Conservation (phyloP, 2,329 filamentous ascomycete species). For the Cladosporium cucumerinum region DNA sequence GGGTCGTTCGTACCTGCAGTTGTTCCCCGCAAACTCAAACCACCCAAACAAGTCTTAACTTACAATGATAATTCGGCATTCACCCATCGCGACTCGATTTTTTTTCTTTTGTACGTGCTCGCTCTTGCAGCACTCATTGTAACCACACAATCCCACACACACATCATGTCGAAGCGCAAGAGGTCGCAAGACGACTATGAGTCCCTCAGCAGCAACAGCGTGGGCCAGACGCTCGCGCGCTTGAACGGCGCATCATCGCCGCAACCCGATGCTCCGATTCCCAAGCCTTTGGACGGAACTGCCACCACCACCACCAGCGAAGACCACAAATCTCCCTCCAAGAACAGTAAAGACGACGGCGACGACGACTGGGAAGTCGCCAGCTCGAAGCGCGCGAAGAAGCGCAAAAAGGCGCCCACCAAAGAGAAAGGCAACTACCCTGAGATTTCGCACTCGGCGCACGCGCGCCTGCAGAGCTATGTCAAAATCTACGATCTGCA, state of each 20-base stretch:
- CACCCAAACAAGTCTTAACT: background rate
- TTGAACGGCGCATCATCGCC: constrained; percentile 20
- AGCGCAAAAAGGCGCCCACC: constrained; percentile 31
- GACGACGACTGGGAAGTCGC: constrained; percentile 29
- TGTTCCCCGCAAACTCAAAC: background rate
- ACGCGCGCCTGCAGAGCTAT: constrained; percentile 53
- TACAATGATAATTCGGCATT: background rate
- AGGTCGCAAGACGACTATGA: constrained; percentile 30
- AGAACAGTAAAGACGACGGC: constrained; percentile 1
- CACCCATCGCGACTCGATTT: background rate
- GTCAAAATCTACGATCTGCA: constrained; percentile 60
- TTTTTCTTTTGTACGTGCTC: background rate
- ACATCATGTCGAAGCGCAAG: constrained; percentile 28
- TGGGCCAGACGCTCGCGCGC: constrained; percentile 28
- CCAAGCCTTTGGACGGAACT: background rate
- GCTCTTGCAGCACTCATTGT: background rate
- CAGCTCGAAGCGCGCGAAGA: constrained; percentile 25
- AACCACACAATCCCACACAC: background rate
- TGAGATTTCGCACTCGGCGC: constrained; percentile 50
- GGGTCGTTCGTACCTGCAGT: background rate
- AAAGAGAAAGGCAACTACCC: constrained; percentile 49
- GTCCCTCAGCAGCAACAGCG: constrained; percentile 23
- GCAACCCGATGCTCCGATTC: constrained; percentile 6
- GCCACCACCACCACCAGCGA: constrained; percentile 5
- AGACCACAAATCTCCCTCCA: constrained; percentile 5